These are phyloP conservation scores for Hypoxylon cercidicola DNA, from an alignment of 495 filamentous ascomycete genomes.

Conservation along the genomic window DNA sequence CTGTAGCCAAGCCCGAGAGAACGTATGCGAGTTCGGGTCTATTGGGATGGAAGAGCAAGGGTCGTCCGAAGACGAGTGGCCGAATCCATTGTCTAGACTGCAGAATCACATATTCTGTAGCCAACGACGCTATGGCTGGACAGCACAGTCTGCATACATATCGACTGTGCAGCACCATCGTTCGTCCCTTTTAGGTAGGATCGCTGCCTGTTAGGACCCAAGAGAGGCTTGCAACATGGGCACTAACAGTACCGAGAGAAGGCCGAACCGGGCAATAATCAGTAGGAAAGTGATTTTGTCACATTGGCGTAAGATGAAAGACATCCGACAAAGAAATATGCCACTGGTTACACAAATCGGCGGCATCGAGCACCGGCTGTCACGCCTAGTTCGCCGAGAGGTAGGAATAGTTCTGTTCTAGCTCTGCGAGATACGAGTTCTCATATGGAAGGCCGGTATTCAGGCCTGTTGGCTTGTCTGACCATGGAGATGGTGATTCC, in stretches of 20 bases:
- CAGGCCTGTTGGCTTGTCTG: neutral
- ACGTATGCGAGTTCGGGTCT: slow-evolving; percentile 27
- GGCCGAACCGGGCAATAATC: slow-evolving; percentile 12
- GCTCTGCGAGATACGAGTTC: slow-evolving; percentile 2
- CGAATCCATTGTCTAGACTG: slow-evolving; percentile 11
- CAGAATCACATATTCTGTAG: slow-evolving; percentile 28
- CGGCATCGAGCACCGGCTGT: slow-evolving; percentile 15
- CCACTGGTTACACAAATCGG: slow-evolving; percentile 40
- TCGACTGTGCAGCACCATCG: slow-evolving; percentile 16
- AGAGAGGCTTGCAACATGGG: slow-evolving; percentile 25
- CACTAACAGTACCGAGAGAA: slow-evolving; percentile 19
- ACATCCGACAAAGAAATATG: slow-evolving; percentile 21
- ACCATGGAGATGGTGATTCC: neutral
- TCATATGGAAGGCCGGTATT: neutral
- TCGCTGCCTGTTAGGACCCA: slow-evolving; percentile 34
- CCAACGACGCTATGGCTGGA: slow-evolving; percentile 16
- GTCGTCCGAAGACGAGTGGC: slow-evolving; percentile 26
- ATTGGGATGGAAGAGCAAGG: slow-evolving; percentile 21
- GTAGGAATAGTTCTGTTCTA: neutral
- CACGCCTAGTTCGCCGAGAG: slow-evolving; percentile 10
- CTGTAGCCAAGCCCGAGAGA: slow-evolving; percentile 31
- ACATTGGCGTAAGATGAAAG: slow-evolving; percentile 27
- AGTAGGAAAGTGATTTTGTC: slow-evolving; percentile 20
- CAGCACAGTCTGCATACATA: slow-evolving; percentile 13
- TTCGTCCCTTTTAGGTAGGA: slow-evolving; percentile 33